A percentile compares a stretch with the other conserved stretches of the same genome.
Evolutionary conservation across 257 asterid genomes (phyloP).

Genomic region (Rauvolfia tetraphylla): DNA sequence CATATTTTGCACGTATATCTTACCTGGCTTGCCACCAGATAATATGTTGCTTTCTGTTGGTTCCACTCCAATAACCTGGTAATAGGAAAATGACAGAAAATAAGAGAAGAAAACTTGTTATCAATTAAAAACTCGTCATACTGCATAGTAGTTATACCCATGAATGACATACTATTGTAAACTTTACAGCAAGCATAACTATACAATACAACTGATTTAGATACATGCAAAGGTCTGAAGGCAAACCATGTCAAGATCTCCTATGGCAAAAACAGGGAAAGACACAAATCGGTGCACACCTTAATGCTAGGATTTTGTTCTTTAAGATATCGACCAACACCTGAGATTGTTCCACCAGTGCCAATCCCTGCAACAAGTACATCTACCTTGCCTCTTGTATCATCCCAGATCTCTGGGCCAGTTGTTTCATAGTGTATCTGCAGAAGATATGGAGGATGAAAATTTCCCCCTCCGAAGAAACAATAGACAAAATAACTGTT

Average conservation of each 20-base stretch:
- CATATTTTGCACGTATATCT: conserved; percentile 35
- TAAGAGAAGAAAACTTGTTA: neutral
- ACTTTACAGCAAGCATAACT: neutral
- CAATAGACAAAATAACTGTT: neutral
- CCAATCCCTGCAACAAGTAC: conserved; percentile 98
- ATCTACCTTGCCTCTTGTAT: conserved; percentile 90
- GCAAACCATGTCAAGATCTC: neutral
- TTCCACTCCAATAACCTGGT: conserved; percentile 89
- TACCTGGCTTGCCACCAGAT: conserved; percentile 99
- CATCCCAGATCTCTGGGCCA: conserved; percentile 99
- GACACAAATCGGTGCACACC: conserved; percentile 33
- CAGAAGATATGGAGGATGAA: conserved; percentile 14
- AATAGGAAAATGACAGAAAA: conserved; percentile 14
- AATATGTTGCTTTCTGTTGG: conserved; percentile 90
- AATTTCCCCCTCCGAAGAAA: neutral
- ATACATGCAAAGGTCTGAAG: neutral
- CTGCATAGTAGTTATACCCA: neutral
- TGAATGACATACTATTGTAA: neutral
- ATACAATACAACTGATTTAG: neutral
- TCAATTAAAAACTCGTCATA: neutral
- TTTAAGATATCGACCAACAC: conserved; percentile 87
- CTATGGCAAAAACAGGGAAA: neutral
- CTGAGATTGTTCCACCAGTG: conserved; percentile 95
- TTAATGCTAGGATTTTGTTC: conserved; percentile 62
- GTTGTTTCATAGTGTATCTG: conserved; percentile 97